A percentile compares a stretch with the other conserved stretches of the same genome.
phyloP scores from a whole-genome alignment of 208 protist species.

The Tritrichomonas foetus region DNA sequence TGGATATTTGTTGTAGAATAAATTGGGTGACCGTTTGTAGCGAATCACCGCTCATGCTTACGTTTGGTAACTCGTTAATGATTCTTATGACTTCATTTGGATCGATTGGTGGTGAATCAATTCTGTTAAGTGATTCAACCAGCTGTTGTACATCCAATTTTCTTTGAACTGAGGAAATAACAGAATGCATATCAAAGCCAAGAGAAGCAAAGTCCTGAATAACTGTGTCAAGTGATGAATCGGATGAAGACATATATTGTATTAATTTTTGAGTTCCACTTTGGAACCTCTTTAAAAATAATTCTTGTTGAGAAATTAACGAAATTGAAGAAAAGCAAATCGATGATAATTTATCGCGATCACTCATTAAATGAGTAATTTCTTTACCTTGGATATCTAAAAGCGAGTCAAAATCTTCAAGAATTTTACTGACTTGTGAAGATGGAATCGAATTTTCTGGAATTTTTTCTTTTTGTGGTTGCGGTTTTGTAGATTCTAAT shows the following conservation, averaged over 20 bases:
- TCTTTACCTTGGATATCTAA: not conserved
- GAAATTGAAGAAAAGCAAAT: slow-evolving; percentile 2
- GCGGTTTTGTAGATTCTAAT: not conserved
- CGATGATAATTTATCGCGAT: not conserved
- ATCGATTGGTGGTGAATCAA: not conserved
- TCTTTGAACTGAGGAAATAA: not conserved
- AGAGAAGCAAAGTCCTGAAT: not conserved
- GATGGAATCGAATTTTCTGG: not conserved
- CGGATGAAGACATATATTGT: not conserved
- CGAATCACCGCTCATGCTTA: not conserved
- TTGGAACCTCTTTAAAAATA: not conserved
- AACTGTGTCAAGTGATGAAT: not conserved
- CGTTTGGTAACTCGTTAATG: not conserved
- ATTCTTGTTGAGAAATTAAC: not conserved
- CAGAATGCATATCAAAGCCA: not conserved
- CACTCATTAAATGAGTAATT: not conserved
- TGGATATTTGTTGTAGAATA: not conserved
- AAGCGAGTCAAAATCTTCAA: not conserved
- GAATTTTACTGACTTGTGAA: not conserved
- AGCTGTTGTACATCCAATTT: not conserved
- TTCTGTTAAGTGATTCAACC: too few species aligned
- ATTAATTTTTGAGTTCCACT: not conserved
- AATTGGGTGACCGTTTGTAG: not conserved
- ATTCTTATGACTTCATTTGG: not conserved
- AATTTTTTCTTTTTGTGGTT: not conserved